Conservation (phyloP, 2,329 filamentous ascomycete genomes). For the Diaporthe sp. region DNA sequence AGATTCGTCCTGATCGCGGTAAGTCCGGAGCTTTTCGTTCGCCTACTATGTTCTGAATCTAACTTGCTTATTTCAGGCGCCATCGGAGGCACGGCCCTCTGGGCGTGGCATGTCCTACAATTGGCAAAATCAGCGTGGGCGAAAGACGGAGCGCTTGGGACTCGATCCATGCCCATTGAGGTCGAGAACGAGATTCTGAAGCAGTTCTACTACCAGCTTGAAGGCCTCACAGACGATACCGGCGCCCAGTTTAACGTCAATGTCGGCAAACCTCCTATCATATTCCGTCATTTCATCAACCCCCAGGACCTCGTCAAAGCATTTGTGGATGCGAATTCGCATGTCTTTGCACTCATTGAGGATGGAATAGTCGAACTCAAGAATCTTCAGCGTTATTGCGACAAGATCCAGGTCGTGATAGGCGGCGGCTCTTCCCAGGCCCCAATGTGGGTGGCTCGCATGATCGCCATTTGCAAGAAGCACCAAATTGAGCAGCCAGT, state of each 20-base stretch:
- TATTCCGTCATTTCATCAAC: fast-evolving
- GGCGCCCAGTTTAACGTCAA: background rate
- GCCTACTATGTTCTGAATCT: background rate
- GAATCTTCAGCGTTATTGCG: background rate
- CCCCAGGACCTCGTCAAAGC: background rate
- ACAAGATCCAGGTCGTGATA: background rate
- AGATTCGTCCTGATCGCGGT: background rate
- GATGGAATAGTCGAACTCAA: background rate
- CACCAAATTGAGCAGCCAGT: background rate
- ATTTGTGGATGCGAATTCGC: background rate
- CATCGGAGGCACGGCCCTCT: background rate
- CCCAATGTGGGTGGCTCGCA: background rate
- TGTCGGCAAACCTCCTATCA: fast-evolving
- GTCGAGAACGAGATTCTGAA: background rate
- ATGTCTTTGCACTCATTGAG: background rate
- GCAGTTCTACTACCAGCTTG: background rate
- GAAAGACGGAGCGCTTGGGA: too few species aligned
- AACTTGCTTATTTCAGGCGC: background rate
- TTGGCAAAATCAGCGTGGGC: fast-evolving
- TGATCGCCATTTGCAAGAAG: background rate
- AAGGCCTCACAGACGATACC: background rate
- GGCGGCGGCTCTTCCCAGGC: background rate
- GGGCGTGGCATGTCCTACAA: background rate
- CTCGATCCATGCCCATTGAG: background rate
- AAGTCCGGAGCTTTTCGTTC: background rate